Base-by-base conservation (phyloP, 106 monocot species). In the Acorus calamus region DNA sequence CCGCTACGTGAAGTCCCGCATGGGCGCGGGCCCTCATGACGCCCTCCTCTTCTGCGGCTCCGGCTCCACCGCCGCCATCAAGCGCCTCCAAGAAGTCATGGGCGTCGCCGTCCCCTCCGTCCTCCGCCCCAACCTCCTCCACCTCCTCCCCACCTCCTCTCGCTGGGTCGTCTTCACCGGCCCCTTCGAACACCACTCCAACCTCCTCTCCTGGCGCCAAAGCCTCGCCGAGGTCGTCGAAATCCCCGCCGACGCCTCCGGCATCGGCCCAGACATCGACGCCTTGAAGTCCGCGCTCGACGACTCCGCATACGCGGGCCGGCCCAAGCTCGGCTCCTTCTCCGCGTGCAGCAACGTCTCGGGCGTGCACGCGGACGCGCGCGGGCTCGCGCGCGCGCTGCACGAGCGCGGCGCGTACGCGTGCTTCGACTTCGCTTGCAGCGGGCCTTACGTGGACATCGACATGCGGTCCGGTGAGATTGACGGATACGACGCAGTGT, bases 131-230 rank as follows among this genome's bases (percentile, higher is more conserved):
- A 42, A 50, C 42, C 55, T 81, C 49, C 70, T 80, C 13, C 8
- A 48, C 42, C 58, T 49, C 51, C 70, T 88, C 13, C 69, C 56
- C 13, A 60, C 73, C 9, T 54, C 70, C 7, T 77, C 80, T 3
- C 71, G 82, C 2, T 90, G 85, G 89, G 85, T 86, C 49, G 72
- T 90, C 3, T 90, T 83, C 70, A 50, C 80, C 28, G 85, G 82
- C 60, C 85, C 85, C 4, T 89, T 83, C 67, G 85, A 89, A 75
- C 89, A 89, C 80, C 89, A 89, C 77, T 89, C 85, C 50, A 89
- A 89, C 56, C 71, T 89, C 49, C 69, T 89, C 5, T 85, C 84
- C 3, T 84, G 85, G 85, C 55, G 82, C 8, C 71, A 90, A 68
- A 83, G 80, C 75, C 75, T 85, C 6, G 85, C 89, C 52, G 69